These are phyloP conservation scores for Didymella segeticola DNA, from an alignment of 2,329 filamentous ascomycete species.

Conservation along the genomic window DNA sequence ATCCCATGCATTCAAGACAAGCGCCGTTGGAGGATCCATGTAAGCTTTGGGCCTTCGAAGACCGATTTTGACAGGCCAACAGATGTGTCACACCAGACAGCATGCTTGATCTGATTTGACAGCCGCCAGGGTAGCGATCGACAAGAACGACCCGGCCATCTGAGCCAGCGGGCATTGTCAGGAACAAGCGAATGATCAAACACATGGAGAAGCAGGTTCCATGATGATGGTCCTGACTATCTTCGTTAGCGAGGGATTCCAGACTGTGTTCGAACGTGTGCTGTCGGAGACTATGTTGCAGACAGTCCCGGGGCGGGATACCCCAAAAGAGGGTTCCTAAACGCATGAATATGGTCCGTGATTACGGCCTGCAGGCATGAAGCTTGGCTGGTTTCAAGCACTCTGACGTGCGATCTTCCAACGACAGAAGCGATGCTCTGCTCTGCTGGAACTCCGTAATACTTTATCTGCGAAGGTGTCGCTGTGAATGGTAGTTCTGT, in stretches of 20 bases:
- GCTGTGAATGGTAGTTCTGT: conserved; percentile 6
- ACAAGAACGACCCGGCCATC: conserved; percentile 23
- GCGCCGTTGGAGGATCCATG: conserved; percentile 44
- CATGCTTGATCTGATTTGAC: conserved; percentile 28
- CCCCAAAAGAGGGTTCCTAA: conserved; percentile 36
- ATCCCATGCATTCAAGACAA: conserved; percentile 44
- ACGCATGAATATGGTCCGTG: conserved; percentile 48
- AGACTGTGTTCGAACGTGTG: conserved; percentile 39
- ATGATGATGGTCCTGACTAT: conserved; percentile 24
- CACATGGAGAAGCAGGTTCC: conserved; percentile 31
- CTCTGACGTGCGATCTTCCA: conserved; percentile 7
- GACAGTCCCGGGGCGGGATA: conserved; percentile 29
- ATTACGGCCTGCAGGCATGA: conserved; percentile 40
- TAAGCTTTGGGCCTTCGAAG: conserved; percentile 28
- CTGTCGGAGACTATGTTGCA: conserved; percentile 47
- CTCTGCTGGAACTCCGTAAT: not conserved
- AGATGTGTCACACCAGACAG: conserved; percentile 38
- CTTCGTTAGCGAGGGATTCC: conserved; percentile 26
- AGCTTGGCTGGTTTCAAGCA: conserved; percentile 44
- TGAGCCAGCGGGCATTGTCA: conserved; percentile 26
- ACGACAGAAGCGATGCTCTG: not conserved
- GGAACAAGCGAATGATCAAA: conserved; percentile 43
- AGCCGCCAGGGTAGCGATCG: conserved; percentile 9
- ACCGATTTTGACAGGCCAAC: conserved; percentile 27
- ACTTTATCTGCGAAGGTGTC: not conserved